Evolutionary conservation across 306 rosid species (phyloP), one percentile per base, ranked within the genome.

Genomic region (Bauhinia variegata): DNA sequence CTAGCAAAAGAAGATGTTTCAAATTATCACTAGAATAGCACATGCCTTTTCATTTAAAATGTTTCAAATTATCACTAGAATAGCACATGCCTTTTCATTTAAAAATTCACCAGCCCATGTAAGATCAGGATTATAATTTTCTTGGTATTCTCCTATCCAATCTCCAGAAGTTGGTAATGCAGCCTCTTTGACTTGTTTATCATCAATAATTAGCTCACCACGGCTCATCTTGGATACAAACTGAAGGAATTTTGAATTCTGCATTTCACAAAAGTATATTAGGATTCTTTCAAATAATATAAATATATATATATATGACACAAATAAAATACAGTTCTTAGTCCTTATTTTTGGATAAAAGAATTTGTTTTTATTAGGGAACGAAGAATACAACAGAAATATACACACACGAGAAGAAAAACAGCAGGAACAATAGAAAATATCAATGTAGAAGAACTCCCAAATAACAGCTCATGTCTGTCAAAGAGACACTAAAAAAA

Each of bases 141-240:
- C 89, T 71, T 86, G 83, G 72, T 88, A 90, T 74, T 90, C 97
- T 28, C 87, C 67, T 30, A 91, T 95, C 99, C 99, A 93, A 74
- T 88, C 89, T 60, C 88, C 97, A 69, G 97, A 72, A 38, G 86
- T 50, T 9, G 90, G 82, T 52, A 77, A 64, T 15, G 87, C 53
- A 65, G 64, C 77, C 61, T 80, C 87, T 86, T 87, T 92, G 68
- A 89, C 91, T 86, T 93, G 99, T 80, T 90, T 85, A 67, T 86
- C 96, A 73, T 93, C 95, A 55, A 90, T 85, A 75, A 82, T 86
- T 67, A 93, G 84, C 73, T 93, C 99, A 23, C 99, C 99, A 41
- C 96, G 93, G 73, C 92, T 93, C 99, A 93, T 93, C 88, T 90
- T 93, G 47, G 99, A 93, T 37, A 90, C 85, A 83, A 93, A 90